Percentiles rank a stretch among this genome's conserved stretches.
Conservation (phyloP, 2,329 filamentous ascomycete species). For the Sporothrix mexicana region DNA sequence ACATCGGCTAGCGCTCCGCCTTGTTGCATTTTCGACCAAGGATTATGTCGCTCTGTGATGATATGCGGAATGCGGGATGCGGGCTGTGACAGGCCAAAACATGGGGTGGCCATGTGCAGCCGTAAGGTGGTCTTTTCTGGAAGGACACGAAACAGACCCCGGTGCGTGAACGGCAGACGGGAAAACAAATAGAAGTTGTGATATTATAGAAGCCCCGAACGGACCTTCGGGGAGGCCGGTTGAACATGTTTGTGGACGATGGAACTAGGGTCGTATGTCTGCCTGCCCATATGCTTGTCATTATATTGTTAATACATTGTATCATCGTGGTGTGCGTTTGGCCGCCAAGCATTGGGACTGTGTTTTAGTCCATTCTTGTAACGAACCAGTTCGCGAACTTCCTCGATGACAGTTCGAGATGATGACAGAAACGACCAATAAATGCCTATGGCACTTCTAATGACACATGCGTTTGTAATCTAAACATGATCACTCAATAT, state of each 20-base stretch:
- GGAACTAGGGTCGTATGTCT: neutral
- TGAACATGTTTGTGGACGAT: neutral
- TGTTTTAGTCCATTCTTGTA: neutral
- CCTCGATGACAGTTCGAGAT: neutral
- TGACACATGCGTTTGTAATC: neutral
- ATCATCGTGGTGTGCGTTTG: neutral
- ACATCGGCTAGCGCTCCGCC: neutral
- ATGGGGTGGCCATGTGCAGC: constrained; percentile 4
- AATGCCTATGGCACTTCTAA: neutral
- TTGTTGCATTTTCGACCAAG: neutral
- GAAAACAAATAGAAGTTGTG: neutral
- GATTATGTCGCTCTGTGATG: neutral
- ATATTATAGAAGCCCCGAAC: neutral
- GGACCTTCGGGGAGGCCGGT: constrained; percentile 3
- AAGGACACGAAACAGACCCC: constrained; percentile 27
- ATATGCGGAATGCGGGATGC: neutral
- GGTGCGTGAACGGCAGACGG: neutral
- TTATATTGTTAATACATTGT: neutral
- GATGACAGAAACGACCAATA: neutral
- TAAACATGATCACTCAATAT: too few species aligned
- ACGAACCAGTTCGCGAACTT: constrained; percentile 5
- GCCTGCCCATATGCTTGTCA: neutral
- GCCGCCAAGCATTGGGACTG: neutral
- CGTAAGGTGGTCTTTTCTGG: constrained; percentile 16
- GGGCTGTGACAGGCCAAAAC: neutral